Evolutionary conservation across 306 rosid genomes (phyloP), one percentile per base, ranked within the genome.

Genomic region (Cucurbita moschata): DNA sequence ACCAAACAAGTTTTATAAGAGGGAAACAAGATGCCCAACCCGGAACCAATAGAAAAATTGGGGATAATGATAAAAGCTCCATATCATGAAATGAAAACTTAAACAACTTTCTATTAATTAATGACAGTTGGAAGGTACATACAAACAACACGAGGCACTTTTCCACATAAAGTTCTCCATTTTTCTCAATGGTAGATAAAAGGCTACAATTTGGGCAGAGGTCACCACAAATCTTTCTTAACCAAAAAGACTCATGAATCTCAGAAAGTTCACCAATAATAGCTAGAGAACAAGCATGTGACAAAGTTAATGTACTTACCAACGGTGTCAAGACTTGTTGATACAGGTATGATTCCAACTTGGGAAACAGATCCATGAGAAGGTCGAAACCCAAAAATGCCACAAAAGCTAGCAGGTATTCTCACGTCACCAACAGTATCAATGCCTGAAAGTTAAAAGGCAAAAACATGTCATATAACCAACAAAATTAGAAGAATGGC

Each of bases 391-490:
- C 97, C 99, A 49, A 95, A 63, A 77, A 95, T 65, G 55, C 91
- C 97, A 84, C 99, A 95, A 84, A 79, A 95, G 64, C 84, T 93
- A 71, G 99, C 99, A 76, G 97, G 99, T 72, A 95, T 77, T 85
- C 99, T 89, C 78, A 95, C 89, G 38, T 96, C 97, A 47, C 99
- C 99, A 81, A 79, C 84, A 80, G 97, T 89, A 85, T 95, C 99
- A 68, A 91, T 74, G 50, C 99, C 99, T 95, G 85, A 60, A 56
- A 78, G 57, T 6, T 46, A 47, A 1, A 14, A 70, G 58, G 15
- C 46, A 30, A 50, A 70, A 49, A 26, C 23, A 68, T 30, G 74
- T 70, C 26, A 50, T 4, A 15, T 14, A 15, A 70, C 40, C 23
- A 26, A 70, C 30, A 30, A 7, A 47, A 70, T 50, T 49, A 70